Evolutionary conservation across 306 rosid species (phyloP), one percentile per base, ranked within the genome.

Genomic region (Trifolium dubium): DNA sequence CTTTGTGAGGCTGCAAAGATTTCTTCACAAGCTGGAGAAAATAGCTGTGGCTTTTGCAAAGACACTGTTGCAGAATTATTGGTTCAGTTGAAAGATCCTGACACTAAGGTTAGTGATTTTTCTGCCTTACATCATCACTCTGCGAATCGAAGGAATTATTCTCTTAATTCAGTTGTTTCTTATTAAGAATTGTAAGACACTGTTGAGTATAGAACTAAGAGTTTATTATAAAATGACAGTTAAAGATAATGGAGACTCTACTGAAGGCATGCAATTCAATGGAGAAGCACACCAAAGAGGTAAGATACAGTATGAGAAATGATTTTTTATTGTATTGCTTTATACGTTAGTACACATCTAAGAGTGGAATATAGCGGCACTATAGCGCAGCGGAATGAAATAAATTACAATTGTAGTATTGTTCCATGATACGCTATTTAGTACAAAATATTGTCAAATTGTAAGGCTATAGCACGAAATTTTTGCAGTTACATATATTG

Each of bases 11-110:
- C 86, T 77, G 86, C 70, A 10, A 64, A 28, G 49, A 17, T 86
- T 69, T 83, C 87, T 53, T 79, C 84, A 37, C 80, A 74, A 75
- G 76, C 87, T 82, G 82, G 69, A 37, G 86, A 79, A 78, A 85
- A 88, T 81, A 86, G 88, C 72, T 92, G 97, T 75, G 92, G 49
- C 10, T 73, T 82, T 53, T 90, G 99, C 81, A 92, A 82, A 80
- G 85, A 77, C 39, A 50, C 90, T 61, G 80, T 94, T 79, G 80
- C 93, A 30, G 83, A 83, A 82, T 54, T 90, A 44, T 44, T 88
- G 69, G 62, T 56, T 71, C 90, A 87, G 88, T 64, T 94, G 83
- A 83, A 88, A 69, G 90, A 94, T 88, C 99, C 96, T 55, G 98
- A 87, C 47, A 84, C 87, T 1, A 81, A 92, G 99, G 99, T 92